These are phyloP conservation scores for Trichosporon sp. DNA, from an alignment of 1,284 basidiomycete genomes.

Conservation along the genomic window DNA sequence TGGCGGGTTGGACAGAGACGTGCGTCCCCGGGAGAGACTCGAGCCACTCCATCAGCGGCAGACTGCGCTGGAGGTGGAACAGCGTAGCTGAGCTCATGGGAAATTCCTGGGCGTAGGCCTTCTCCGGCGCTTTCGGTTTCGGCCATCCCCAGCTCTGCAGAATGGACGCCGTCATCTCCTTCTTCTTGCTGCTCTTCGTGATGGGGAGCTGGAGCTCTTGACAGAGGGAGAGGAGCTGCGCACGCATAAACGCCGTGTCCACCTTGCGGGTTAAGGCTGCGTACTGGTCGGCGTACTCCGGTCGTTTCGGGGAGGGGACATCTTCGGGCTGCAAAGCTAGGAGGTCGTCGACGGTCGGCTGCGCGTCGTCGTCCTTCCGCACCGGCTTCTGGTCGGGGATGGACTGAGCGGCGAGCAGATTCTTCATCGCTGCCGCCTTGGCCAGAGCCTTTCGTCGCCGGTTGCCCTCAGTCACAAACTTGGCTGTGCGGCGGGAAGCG, in stretches of 20 bases:
- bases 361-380: neutral
- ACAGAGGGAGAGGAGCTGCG: slow-evolving; percentile 30
- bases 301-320: neutral
- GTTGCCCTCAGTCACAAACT: slow-evolving; percentile 6
- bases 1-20: slow-evolving; percentile 10
- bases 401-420: neutral
- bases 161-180: slow-evolving; percentile 21
- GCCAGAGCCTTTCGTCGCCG: neutral
- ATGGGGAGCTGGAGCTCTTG: slow-evolving; percentile 11
- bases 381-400: neutral
- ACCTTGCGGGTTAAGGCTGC: slow-evolving; percentile 16
- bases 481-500: neutral
- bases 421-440: slow-evolving; percentile 1
- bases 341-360: neutral
- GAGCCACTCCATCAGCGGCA: slow-evolving; percentile 16
- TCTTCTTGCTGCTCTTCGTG: slow-evolving; percentile 11
- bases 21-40: slow-evolving; percentile 2
- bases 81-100: slow-evolving; percentile 27
- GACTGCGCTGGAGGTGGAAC: slow-evolving; percentile 33
- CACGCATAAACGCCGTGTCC: slow-evolving; percentile 32
- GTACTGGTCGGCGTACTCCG: slow-evolving; percentile 16
- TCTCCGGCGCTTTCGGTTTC: neutral
- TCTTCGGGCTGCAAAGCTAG: slow-evolving; percentile 3
- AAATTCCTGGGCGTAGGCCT: slow-evolving; percentile 16
- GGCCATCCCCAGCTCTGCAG: slow-evolving; percentile 34